Conservation (phyloP, 225 moss, liverwort and hornwort genomes). For the Marchantia paleacea region DNA sequence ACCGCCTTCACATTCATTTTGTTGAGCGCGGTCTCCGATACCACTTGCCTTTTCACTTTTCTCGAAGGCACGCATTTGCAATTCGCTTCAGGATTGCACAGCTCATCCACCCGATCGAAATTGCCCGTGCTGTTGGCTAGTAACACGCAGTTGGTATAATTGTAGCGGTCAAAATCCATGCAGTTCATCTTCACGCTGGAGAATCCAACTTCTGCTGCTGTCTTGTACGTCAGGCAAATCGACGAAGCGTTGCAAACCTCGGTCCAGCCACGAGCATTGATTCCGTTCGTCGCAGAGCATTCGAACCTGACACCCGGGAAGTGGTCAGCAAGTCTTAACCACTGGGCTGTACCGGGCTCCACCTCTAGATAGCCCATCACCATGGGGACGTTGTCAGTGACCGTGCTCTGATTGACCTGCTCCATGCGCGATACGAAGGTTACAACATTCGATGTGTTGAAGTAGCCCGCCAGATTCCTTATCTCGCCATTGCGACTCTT, state of each 20-base stretch:
- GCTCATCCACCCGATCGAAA: background rate
- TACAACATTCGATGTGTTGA: background rate
- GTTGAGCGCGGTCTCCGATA: background rate
- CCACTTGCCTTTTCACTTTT: background rate
- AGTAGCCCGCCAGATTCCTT: background rate
- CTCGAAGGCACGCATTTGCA: background rate
- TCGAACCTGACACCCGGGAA: background rate
- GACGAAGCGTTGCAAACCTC: constrained; percentile 1
- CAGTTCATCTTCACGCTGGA: background rate
- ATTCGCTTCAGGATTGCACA: background rate
- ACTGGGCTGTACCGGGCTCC: background rate
- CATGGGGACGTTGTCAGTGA: background rate
- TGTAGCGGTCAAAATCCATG: background rate
- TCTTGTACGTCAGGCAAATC: background rate
- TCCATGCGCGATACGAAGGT: background rate
- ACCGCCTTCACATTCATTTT: background rate
- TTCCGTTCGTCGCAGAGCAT: background rate
- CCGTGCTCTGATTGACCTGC: constrained; percentile 3
- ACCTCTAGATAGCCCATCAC: constrained; percentile 3
- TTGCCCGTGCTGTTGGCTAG: background rate
- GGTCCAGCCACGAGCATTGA: background rate
- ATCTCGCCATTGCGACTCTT: background rate
- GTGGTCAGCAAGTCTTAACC: background rate
- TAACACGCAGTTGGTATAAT: background rate
- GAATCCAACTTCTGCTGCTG: background rate